These are phyloP conservation scores for Cryptococcus sp. DNA, from an alignment of 1,284 basidiomycete genomes.

Conservation along the genomic window DNA sequence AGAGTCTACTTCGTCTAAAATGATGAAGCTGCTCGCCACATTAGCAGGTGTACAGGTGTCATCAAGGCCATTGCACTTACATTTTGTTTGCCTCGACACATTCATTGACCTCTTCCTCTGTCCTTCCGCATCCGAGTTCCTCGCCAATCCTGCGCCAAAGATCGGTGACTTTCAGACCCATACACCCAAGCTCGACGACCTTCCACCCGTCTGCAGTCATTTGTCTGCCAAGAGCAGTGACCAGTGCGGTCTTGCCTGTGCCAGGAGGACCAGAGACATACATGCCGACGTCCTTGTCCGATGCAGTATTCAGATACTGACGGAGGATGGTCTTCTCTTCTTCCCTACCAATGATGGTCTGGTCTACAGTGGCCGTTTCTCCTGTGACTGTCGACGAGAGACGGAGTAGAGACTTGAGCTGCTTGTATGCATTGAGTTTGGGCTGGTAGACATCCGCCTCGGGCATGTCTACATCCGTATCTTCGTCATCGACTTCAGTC, in stretches of 20 bases:
- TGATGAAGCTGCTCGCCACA: conserved; percentile 35
- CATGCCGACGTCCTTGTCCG: conserved; percentile 37
- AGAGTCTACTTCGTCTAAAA: conserved; percentile 54
- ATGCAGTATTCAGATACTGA: conserved; percentile 37
- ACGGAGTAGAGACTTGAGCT: conserved; percentile 46
- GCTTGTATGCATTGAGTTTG: conserved; percentile 45
- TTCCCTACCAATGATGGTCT: conserved; percentile 45
- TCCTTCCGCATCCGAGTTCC: conserved; percentile 37
- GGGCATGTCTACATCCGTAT: conserved; percentile 1
- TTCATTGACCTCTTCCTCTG: conserved; percentile 35
- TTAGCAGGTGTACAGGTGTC: conserved; percentile 9
- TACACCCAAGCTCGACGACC: conserved; percentile 49
- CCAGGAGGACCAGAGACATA: conserved; percentile 55
- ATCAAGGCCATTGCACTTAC: conserved; percentile 17
- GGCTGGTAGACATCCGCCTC: conserved; percentile 5
- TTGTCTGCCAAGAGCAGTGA: conserved; percentile 42
- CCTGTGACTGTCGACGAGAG: conserved; percentile 29
- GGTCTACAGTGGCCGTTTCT: conserved; percentile 12
- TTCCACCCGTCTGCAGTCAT: conserved; percentile 38
- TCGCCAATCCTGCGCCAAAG: conserved; percentile 44
- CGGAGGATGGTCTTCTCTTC: conserved; percentile 43
- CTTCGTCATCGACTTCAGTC: conserved; percentile 1
- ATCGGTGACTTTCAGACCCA: conserved; percentile 45
- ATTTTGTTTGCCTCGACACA: conserved; percentile 26
- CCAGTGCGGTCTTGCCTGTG: conserved; percentile 54